phyloP scores from a whole-genome alignment of 2,329 filamentous ascomycete species.

The Botrytis elliptica region DNA sequence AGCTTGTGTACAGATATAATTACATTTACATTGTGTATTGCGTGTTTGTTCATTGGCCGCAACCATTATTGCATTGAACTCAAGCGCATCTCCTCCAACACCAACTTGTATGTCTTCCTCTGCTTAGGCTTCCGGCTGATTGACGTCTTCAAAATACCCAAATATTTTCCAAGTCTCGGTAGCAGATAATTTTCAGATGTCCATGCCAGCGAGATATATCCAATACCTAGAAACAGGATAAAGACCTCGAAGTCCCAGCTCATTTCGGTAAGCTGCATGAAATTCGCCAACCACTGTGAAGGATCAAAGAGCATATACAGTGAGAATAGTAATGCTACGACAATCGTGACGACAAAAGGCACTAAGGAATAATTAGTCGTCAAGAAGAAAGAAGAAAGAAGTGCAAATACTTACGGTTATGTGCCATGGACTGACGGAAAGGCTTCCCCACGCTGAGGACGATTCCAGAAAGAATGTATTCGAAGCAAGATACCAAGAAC shows the following conservation, averaged over 20 bases:
- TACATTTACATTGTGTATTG: neutral
- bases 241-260: conserved; percentile 69
- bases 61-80: conserved; percentile 26
- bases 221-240: conserved; percentile 66
- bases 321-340: conserved; percentile 64
- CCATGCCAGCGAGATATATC: conserved; percentile 70
- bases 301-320: conserved; percentile 80
- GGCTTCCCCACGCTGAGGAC: conserved; percentile 89
- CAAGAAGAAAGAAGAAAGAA: neutral
- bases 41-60: neutral
- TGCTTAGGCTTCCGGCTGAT: conserved; percentile 65
- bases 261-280: conserved; percentile 87
- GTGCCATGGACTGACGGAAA: conserved; percentile 75
- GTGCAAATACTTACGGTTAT: conserved; percentile 65
- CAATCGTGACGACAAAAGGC: conserved; percentile 79
- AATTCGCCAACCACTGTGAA: conserved; percentile 61
- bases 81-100: conserved; percentile 63
- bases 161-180: conserved; percentile 61
- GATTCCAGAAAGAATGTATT: conserved; percentile 88
- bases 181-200: conserved; percentile 70
- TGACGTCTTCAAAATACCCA: conserved; percentile 62
- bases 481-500: conserved; percentile 88
- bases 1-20: conserved; percentile 1
- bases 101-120: conserved; percentile 84
- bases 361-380: conserved; percentile 48